Conservation (phyloP, 139 green algal genomes). For the Chlamydomonas applanata region DNA sequence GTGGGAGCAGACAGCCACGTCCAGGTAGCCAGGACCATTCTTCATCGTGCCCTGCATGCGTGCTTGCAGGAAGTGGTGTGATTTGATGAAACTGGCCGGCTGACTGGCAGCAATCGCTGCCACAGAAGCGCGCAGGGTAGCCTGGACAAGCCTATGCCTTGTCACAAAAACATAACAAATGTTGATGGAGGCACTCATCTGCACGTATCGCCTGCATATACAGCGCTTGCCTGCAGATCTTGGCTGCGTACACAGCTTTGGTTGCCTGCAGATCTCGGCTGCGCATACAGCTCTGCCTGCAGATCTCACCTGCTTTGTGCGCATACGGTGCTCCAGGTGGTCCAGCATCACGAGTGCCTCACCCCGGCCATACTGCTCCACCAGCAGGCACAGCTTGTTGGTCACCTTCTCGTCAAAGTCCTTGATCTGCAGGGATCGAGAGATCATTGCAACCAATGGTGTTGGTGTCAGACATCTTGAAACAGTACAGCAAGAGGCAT, state of each 20-base stretch:
- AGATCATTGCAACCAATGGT: too few species aligned
- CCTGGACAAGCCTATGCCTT: too few species aligned
- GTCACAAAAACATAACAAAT: too few species aligned
- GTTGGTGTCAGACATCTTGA: too few species aligned
- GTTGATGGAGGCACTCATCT: too few species aligned
- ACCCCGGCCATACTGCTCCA: slow-evolving; percentile 11
- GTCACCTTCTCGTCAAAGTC: slow-evolving; percentile 35
- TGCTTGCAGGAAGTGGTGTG: not conserved
- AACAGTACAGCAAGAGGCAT: too few species aligned
- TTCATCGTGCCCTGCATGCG: slow-evolving; percentile 21
- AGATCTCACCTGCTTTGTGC: slow-evolving; percentile 24
- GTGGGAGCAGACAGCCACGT: slow-evolving; percentile 29
- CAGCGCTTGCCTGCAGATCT: too few species aligned
- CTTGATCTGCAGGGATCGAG: slow-evolving; percentile 11
- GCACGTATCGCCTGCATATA: too few species aligned
- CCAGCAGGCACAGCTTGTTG: slow-evolving; percentile 21
- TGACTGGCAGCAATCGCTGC: too few species aligned
- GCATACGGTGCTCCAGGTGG: slow-evolving; percentile 29
- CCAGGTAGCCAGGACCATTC: slow-evolving; percentile 33
- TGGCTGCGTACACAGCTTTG: not conserved
- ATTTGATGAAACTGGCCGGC: not conserved
- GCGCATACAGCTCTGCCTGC: not conserved
- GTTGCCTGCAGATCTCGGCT: too few species aligned
- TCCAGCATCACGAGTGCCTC: slow-evolving; percentile 31
- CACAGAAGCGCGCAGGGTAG: too few species aligned